Evolutionary conservation across 768 basidiomycete species (phyloP).

Genomic region (Coprinellus aureogranulatus): DNA sequence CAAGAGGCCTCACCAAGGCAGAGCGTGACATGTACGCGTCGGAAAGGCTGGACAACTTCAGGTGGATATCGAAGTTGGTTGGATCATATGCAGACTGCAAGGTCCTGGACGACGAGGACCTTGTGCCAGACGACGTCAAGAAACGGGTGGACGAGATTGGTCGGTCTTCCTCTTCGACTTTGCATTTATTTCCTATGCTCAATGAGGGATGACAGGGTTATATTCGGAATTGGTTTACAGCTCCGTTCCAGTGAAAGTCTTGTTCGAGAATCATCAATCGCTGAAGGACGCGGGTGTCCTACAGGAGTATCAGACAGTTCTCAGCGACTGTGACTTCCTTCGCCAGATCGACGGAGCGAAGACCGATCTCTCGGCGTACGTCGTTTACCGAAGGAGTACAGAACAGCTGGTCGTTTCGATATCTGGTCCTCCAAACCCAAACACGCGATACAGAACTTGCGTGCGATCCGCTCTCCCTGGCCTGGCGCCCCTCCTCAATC

Average conservation of each 20-base stretch:
- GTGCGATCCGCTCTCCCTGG: slow-evolving; percentile 34
- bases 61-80: slow-evolving; percentile 47
- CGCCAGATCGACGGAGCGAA: slow-evolving; percentile 36
- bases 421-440: slow-evolving; percentile 43
- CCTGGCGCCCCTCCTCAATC: slow-evolving; percentile 27
- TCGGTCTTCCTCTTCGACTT: not conserved
- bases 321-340: not conserved
- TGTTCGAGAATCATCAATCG: slow-evolving; percentile 38
- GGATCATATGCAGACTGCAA: slow-evolving; percentile 43
- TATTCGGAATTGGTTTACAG: slow-evolving; percentile 54
- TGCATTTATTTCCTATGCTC: slow-evolving; percentile 30
- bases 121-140: slow-evolving; percentile 32
- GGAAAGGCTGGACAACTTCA: slow-evolving; percentile 56
- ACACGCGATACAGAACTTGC: slow-evolving; percentile 48
- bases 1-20: no score
- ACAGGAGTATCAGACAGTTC: not conserved
- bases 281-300: slow-evolving; percentile 42
- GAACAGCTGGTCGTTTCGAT: slow-evolving; percentile 50
- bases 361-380: slow-evolving; percentile 43
- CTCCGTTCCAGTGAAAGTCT: slow-evolving; percentile 36
- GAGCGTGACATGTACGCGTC: slow-evolving; percentile 49
- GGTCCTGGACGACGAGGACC: slow-evolving; percentile 37
- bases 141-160: not conserved
- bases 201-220: slow-evolving; percentile 47
- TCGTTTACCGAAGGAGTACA: slow-evolving; percentile 26